Evolutionary conservation across 2,329 filamentous ascomycete genomes (phyloP).

Genomic region (Domatiomyces globalis): DNA sequence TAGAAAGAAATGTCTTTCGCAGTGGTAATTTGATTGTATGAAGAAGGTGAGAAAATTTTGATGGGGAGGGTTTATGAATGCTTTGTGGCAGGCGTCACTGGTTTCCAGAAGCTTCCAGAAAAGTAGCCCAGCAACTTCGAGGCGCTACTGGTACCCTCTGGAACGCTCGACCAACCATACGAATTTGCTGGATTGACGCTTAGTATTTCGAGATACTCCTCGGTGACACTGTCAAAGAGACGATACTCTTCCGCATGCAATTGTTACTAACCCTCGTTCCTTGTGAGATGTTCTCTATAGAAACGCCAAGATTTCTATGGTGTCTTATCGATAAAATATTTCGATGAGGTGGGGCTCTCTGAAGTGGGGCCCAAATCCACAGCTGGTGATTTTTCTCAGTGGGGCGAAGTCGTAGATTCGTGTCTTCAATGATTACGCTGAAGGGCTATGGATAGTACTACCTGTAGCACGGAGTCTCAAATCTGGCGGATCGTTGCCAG

Average conservation of each 20-base stretch:
- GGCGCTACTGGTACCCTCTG: neutral
- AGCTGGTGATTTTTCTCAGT: too few relatives aligned
- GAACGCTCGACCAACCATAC: neutral
- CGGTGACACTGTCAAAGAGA: neutral
- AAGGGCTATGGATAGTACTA: too few relatives aligned
- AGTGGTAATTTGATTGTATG: neutral
- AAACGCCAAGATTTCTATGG: neutral
- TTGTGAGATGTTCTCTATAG: neutral
- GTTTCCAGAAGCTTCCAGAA: conserved; percentile 1
- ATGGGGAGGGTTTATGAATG: conserved; percentile 1
- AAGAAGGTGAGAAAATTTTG: neutral
- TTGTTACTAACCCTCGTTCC: neutral
- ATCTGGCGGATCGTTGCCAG: conserved; percentile 14
- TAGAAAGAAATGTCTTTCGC: neutral
- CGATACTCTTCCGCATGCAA: neutral
- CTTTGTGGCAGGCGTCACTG: neutral
- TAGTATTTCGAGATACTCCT: neutral
- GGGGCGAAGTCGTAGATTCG: too few relatives aligned
- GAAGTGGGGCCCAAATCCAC: too few relatives aligned
- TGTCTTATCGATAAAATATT: too few relatives aligned
- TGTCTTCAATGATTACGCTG: too few relatives aligned
- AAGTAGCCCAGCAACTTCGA: neutral
- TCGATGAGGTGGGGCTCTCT: too few relatives aligned
- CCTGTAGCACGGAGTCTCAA: conserved; percentile 1
- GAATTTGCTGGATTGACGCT: neutral